phyloP scores from a whole-genome alignment of 208 protist genomes.

The Trichomonas vaginalis region DNA sequence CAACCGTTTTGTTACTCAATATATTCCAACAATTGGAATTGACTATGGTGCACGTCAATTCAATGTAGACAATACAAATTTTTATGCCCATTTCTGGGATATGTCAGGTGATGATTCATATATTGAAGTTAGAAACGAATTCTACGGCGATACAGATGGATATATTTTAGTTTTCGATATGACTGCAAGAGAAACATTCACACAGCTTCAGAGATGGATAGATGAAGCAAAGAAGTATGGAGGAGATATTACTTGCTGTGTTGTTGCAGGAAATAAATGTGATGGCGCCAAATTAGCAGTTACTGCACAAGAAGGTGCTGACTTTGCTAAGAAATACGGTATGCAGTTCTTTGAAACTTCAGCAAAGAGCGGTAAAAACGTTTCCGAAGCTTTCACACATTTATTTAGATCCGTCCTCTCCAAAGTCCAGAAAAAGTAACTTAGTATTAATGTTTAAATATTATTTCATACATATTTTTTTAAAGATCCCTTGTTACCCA shows the following conservation, averaged over 20 bases:
- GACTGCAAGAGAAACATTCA: not conserved
- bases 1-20: constrained; percentile 64
- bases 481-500: no score
- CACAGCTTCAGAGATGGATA: not conserved
- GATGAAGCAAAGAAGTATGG: constrained; percentile 5
- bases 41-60: constrained; percentile 80
- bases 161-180: constrained; percentile 34
- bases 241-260: not conserved
- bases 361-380: not conserved
- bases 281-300: not conserved
- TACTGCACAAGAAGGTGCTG: not conserved
- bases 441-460: not conserved
- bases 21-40: constrained; percentile 84
- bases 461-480: not conserved
- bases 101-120: constrained; percentile 63
- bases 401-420: not conserved
- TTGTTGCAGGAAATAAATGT: not conserved
- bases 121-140: constrained; percentile 74
- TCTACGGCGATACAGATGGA: constrained; percentile 74
- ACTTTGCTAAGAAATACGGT: not conserved
- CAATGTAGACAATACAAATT: constrained; percentile 28
- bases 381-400: not conserved
- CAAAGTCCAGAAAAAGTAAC: not conserved
- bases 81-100: constrained; percentile 81
- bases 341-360: constrained; percentile 5